Percentiles rank a stretch among this genome's conserved stretches.
Evolutionary conservation across 768 basidiomycete species (phyloP).

Genomic region (Boletus barrowsii): DNA sequence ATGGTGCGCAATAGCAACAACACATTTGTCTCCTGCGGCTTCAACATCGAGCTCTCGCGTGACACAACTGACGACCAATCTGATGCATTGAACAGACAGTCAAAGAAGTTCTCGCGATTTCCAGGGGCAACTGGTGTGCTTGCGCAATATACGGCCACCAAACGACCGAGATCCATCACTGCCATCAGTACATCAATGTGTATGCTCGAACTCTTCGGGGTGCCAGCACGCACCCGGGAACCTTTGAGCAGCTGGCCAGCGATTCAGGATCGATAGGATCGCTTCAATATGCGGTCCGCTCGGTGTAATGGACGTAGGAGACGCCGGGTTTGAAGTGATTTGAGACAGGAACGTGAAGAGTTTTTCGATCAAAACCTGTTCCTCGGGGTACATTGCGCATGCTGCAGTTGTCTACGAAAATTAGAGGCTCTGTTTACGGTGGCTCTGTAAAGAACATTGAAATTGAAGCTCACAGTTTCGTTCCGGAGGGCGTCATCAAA

Average conservation of each 20-base stretch:
- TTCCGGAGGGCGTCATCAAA: slow-evolving; percentile 65
- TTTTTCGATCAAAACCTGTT: slow-evolving; percentile 56
- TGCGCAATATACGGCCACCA: slow-evolving; percentile 65
- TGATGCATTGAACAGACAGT: slow-evolving; percentile 61
- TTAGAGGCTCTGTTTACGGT: background rate
- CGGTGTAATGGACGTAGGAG: slow-evolving; percentile 31
- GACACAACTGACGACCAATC: slow-evolving; percentile 52
- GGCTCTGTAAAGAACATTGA: background rate
- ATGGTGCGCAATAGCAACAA: slow-evolving; percentile 76
- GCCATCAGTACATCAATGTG: background rate
- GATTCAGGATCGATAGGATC: slow-evolving; percentile 59
- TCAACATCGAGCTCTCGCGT: slow-evolving; percentile 56
- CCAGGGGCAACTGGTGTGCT: slow-evolving; percentile 44
- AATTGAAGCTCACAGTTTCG: slow-evolving; percentile 55
- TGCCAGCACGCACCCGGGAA: slow-evolving; percentile 57
- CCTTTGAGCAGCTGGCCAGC: slow-evolving; percentile 71
- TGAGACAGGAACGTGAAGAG: slow-evolving; percentile 57
- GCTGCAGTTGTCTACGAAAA: slow-evolving; percentile 57
- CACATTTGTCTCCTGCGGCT: slow-evolving; percentile 80
- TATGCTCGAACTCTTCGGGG: background rate
- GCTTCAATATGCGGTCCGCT: slow-evolving; percentile 55
- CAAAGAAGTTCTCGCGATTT: slow-evolving; percentile 51
- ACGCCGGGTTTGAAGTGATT: slow-evolving; percentile 39
- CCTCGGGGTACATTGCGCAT: slow-evolving; percentile 70
- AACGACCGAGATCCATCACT: slow-evolving; percentile 86